Evolutionary conservation across 345 rosid species (phyloP).

Genomic region (Eucalyptus camaldulensis): DNA sequence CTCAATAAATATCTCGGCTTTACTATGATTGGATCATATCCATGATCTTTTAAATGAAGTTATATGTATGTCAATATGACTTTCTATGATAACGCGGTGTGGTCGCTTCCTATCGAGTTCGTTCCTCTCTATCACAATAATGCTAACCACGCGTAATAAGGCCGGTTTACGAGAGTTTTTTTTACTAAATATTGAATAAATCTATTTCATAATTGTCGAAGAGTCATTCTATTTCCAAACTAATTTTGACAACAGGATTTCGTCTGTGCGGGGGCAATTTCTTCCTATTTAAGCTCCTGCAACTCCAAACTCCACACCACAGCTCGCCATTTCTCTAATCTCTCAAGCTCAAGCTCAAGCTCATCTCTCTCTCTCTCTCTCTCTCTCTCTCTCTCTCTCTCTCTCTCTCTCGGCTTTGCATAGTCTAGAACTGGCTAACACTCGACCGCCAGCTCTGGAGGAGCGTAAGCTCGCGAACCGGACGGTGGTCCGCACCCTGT

Average conservation of each 20-base stretch:
- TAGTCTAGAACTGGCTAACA: slow-evolving; percentile 56
- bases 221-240: not conserved
- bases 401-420: not conserved
- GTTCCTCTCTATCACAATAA: not conserved
- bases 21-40: not conserved
- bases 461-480: slow-evolving; percentile 35
- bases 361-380: not conserved
- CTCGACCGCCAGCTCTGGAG: slow-evolving; percentile 30
- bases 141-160: not conserved
- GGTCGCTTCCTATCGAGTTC: fast-evolving
- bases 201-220: not conserved
- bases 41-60: not conserved
- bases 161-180: not conserved
- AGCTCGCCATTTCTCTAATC: not conserved
- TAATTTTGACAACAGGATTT: not conserved
- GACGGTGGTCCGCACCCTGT: slow-evolving; percentile 56
- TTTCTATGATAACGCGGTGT: not conserved
- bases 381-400: not conserved
- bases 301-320: not conserved
- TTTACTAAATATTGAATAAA: not conserved
- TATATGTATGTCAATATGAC: not conserved
- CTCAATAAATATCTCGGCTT: not conserved
- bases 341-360: not conserved
- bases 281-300: not conserved
- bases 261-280: not conserved